Percentiles rank a stretch among this genome's conserved stretches.
Evolutionary conservation across 2,329 filamentous ascomycete species (phyloP).

Genomic region (Sodiomyces alkalinus): DNA sequence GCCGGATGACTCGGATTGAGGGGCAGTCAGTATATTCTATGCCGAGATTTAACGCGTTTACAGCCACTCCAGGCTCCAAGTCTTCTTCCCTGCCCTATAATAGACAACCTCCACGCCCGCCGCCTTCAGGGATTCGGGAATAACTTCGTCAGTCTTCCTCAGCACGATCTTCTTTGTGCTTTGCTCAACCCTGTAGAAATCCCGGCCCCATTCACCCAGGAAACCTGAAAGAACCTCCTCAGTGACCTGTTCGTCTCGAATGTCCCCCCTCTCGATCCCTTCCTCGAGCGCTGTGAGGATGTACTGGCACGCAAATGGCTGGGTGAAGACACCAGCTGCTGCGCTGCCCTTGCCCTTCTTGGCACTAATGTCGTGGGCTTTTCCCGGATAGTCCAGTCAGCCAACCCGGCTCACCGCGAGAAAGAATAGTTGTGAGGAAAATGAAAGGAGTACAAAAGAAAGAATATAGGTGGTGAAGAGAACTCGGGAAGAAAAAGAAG

Average conservation of each 20-base stretch:
- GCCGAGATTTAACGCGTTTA: no score
- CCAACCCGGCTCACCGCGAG: no score
- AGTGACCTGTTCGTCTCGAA: conserved; percentile 35
- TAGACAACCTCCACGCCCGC: conserved; percentile 48
- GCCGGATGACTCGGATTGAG: no score
- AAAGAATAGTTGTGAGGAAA: no score
- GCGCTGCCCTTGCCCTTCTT: conserved; percentile 43
- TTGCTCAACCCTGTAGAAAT: conserved; percentile 38
- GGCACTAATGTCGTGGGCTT: conserved; percentile 37
- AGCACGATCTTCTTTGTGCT: conserved; percentile 41
- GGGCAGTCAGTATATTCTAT: no score
- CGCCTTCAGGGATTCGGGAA: conserved; percentile 37
- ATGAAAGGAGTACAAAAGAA: no score
- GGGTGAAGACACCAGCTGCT: conserved; percentile 66
- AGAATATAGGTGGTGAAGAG: no score
- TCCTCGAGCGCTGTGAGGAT: conserved; percentile 43
- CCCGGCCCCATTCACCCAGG: conserved; percentile 33
- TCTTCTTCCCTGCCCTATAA: conserved; percentile 46
- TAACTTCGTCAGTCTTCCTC: conserved; percentile 36
- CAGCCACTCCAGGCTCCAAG: conserved; percentile 36
- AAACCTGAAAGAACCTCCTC: conserved; percentile 39
- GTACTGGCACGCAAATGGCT: conserved; percentile 52
- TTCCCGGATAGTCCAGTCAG: background rate
- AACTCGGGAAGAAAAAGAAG: no score
- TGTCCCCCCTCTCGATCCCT: conserved; percentile 32